Evolutionary conservation across 768 basidiomycete species (phyloP).

Genomic region (Daedalea quercina): DNA sequence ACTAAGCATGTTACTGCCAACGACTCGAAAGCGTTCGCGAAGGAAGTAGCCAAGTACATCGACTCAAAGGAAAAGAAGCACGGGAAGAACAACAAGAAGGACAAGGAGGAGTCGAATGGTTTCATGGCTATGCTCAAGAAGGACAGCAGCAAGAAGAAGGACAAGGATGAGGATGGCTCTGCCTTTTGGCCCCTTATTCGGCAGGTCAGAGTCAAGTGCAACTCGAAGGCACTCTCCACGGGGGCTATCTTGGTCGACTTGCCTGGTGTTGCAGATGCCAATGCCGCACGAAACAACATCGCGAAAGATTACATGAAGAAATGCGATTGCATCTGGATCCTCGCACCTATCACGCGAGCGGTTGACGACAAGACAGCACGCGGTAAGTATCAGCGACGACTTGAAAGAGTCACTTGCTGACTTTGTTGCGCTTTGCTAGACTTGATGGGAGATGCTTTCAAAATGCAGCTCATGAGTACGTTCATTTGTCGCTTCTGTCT

Average conservation of each 20-base stretch:
- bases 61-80: constrained; percentile 57
- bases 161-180: constrained; percentile 26
- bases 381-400: constrained; percentile 26
- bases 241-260: constrained; percentile 62
- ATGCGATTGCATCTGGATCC: constrained; percentile 55
- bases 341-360: constrained; percentile 59
- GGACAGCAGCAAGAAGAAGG: constrained; percentile 23
- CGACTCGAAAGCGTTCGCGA: constrained; percentile 45
- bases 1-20: constrained; percentile 45
- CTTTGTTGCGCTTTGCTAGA: constrained; percentile 25
- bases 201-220: constrained; percentile 54
- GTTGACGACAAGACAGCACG: constrained; percentile 61
- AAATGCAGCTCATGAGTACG: constrained; percentile 55
- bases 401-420: not conserved
- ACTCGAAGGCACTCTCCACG: constrained; percentile 42
- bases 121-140: constrained; percentile 10
- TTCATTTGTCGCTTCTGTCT: not conserved
- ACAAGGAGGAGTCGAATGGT: constrained; percentile 20
- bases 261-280: constrained; percentile 61
- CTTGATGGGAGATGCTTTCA: constrained; percentile 60
- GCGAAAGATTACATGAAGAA: constrained; percentile 66
- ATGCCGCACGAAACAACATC: constrained; percentile 55
- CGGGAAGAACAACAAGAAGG: constrained; percentile 26
- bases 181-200: constrained; percentile 60
- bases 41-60: constrained; percentile 56